A percentile compares a stretch with the other conserved stretches of the same genome.
Evolutionary conservation across 208 protist species (phyloP).

Genomic region (Trypanosoma avium): DNA sequence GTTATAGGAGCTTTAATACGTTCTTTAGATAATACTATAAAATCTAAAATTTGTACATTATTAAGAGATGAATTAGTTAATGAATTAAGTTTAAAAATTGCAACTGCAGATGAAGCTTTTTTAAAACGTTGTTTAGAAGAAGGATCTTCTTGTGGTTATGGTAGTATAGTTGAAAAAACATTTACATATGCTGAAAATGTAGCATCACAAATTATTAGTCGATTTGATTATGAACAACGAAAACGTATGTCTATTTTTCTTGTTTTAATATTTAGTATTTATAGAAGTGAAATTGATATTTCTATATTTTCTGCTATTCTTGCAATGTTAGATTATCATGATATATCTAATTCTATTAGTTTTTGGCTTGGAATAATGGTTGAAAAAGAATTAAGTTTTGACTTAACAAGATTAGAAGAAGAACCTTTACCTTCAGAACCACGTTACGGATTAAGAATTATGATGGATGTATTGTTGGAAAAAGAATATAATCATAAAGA

Average conservation of each 20-base stretch:
- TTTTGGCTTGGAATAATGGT: slow-evolving; percentile 14
- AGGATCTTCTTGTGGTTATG: background rate
- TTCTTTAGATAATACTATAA: slow-evolving; percentile 18
- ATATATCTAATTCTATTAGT: slow-evolving; percentile 4
- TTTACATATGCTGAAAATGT: slow-evolving; percentile 17
- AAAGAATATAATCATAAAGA: slow-evolving; percentile 8
- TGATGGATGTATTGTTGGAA: slow-evolving; percentile 52
- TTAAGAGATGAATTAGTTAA: slow-evolving; percentile 31
- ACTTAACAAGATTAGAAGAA: slow-evolving; percentile 18
- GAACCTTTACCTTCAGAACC: slow-evolving; percentile 31
- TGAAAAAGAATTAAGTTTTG: slow-evolving; percentile 5
- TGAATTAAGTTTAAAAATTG: slow-evolving; percentile 32
- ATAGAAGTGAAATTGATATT: slow-evolving; percentile 14
- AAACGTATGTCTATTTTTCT: slow-evolving; percentile 1
- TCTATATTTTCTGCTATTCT: slow-evolving; percentile 11
- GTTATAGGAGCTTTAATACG: slow-evolving; percentile 7
- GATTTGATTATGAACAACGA: slow-evolving; percentile 25
- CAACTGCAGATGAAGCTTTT: slow-evolving; percentile 57
- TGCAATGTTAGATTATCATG: slow-evolving; percentile 12
- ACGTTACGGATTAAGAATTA: slow-evolving; percentile 40
- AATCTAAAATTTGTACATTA: slow-evolving; percentile 18
- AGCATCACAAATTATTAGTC: slow-evolving; percentile 22
- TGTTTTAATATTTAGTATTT: slow-evolving; percentile 13
- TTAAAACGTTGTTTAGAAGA: slow-evolving; percentile 34
- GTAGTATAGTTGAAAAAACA: slow-evolving; percentile 1